Base-by-base conservation (phyloP, 768 basidiomycete genomes). In the Sistotremastrum niveocremeum region DNA sequence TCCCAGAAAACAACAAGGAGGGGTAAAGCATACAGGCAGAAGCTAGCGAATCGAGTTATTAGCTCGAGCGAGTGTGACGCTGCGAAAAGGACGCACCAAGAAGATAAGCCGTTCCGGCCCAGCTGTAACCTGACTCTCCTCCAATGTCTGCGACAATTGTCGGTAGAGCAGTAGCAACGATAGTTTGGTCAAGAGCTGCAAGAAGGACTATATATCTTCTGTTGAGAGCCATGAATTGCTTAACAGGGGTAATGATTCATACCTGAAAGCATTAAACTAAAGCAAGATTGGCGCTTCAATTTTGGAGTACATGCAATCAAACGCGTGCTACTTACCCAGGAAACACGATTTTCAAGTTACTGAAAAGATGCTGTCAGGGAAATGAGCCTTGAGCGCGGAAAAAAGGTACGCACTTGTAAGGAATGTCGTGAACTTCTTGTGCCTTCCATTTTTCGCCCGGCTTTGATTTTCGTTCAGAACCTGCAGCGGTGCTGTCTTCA, bases 41-140 rank as follows among this genome's bases (percentile, higher is more conserved):
- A 44, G 5, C 11, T 44, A 10, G 43, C 9, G 34, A 29, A 30
- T 32, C 8, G 28, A 8, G 9, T 11, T 4, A 8, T 5, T 10
- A 34, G 9, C 32, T 39, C 7, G 7, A 35, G 9, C 34, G 28
- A n/a, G 31, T n/a, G 29, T 20, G 46, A 42, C 30, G 37, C 29
- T 43, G 39, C 9, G 41, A n/a, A 6, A 4, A n/a, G 3, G 7
- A 33, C 34, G 43, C 39, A 20, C 31, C 45, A 10, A 52, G 42
- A 4, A 51, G 42, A 45, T 50, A 52, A 5, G 52, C 49, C 6
- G 52, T 46, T 7, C 52, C 52, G 33, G 51, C 49, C 52, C 52
- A 52, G 20, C 41, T 42, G 41, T 50, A 52, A 2, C 50, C 50
- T 11, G 12, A 36, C n/a, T 30, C 41, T 8, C 52, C 52, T 30